A percentile compares a stretch with the other conserved stretches of the same genome.
Evolutionary conservation across 768 basidiomycete genomes (phyloP).

Genomic region (Saitozyma podzolica): DNA sequence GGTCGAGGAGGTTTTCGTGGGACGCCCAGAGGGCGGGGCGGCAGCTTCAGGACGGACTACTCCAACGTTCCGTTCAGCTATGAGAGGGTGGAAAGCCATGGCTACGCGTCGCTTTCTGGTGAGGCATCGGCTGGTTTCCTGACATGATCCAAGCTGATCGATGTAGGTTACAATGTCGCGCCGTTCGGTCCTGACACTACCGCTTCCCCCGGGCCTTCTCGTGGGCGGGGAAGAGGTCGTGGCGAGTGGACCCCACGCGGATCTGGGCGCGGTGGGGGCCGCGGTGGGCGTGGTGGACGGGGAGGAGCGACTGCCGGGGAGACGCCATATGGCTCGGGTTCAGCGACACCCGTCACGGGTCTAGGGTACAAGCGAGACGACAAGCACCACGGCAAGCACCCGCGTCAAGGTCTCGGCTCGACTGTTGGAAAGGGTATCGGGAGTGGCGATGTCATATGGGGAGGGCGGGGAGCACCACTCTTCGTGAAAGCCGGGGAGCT

Average conservation of each 20-base stretch:
- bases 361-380: conserved; percentile 31
- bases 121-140: neutral
- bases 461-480: conserved; percentile 39
- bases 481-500: conserved; percentile 51
- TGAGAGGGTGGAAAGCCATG: conserved; percentile 32
- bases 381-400: conserved; percentile 7
- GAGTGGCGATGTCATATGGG: conserved; percentile 29
- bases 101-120: conserved; percentile 13
- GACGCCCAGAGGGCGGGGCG: conserved; percentile 13
- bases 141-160: too few species aligned
- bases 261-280: conserved; percentile 13
- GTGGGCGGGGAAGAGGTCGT: conserved; percentile 1
- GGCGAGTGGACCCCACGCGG: neutral
- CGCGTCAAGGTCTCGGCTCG: conserved; percentile 7
- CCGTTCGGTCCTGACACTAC: conserved; percentile 22
- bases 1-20: conserved; percentile 21
- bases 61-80: conserved; percentile 38
- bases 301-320: conserved; percentile 1
- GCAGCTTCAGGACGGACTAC: conserved; percentile 35
- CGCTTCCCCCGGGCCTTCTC: conserved; percentile 11
- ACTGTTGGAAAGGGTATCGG: conserved; percentile 28
- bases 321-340: conserved; percentile 25
- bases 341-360: conserved; percentile 30
- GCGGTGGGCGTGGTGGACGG: conserved; percentile 10
- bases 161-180: conserved; percentile 30